These are phyloP conservation scores for Candida berthetii DNA, from an alignment of 805 yeast species.

Conservation along the genomic window DNA sequence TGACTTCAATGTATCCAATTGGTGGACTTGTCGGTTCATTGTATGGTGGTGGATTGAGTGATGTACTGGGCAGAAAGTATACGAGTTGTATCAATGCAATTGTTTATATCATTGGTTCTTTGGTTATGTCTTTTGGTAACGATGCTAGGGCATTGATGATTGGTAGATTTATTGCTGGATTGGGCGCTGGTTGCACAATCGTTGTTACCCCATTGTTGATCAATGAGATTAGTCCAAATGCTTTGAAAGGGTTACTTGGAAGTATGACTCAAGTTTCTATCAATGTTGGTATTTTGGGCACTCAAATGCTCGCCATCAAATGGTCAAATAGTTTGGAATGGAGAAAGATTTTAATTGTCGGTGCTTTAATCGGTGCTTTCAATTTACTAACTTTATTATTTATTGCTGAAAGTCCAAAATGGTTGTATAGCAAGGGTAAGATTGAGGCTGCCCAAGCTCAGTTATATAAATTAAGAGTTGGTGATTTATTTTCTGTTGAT, in stretches of 20 bases:
- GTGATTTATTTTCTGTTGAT: slow-evolving; percentile 10
- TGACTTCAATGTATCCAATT: slow-evolving; percentile 72
- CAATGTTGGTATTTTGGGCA: slow-evolving; percentile 75
- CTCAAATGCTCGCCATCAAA: slow-evolving; percentile 67
- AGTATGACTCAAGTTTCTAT: slow-evolving; percentile 85
- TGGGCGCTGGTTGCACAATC: slow-evolving; percentile 83
- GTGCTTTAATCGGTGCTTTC: slow-evolving; percentile 44
- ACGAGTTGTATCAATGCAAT: slow-evolving; percentile 45
- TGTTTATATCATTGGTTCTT: slow-evolving; percentile 55
- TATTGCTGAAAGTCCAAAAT: slow-evolving; percentile 76
- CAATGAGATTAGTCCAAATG: slow-evolving; percentile 71
- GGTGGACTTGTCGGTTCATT: slow-evolving; percentile 81
- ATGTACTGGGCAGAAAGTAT: slow-evolving; percentile 55
- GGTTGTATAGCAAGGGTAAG: slow-evolving; percentile 54
- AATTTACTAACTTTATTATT: slow-evolving; percentile 38
- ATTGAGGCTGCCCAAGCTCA: slow-evolving; percentile 34
- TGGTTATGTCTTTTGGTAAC: slow-evolving; percentile 46
- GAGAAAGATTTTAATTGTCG: slow-evolving; percentile 66
- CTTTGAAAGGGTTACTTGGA: slow-evolving; percentile 72
- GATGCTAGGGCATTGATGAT: slow-evolving; percentile 36
- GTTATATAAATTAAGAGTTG: slow-evolving; percentile 29
- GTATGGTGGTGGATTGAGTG: slow-evolving; percentile 60
- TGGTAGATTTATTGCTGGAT: slow-evolving; percentile 77
- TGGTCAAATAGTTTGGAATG: slow-evolving; percentile 66
- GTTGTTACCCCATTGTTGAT: slow-evolving; percentile 82